Base-by-base conservation (phyloP, 2,329 filamentous ascomycete species). In the Apiospora kogelbergensis region DNA sequence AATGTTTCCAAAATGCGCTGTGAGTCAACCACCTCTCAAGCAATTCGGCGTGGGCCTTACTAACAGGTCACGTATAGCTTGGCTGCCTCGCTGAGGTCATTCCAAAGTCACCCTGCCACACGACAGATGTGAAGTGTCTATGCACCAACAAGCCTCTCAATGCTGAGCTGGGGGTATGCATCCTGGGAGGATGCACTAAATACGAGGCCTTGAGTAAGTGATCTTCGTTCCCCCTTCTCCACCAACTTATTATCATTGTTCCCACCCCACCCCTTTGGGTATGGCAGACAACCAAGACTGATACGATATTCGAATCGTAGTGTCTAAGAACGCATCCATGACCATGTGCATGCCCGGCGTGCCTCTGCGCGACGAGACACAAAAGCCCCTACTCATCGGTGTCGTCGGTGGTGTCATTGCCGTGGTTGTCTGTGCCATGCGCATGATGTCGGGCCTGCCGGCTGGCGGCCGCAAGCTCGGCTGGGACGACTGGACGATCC, bases 401-500 rank as follows among this genome's bases (percentile, higher is more conserved):
- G 68, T 73, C 66, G 70, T 70, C 44, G 69, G 69, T 20, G 71
- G 71, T 22, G 70, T 67, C 15, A 33, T 73, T 20, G 70, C 70
- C 41, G 22, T 68, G 9, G 30, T 72, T 17, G 67, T 67, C 57
- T 68, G 68, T 44, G 24, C 64, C 42, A 30, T 70, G 64, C 67
- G 71, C 33, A 68, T 73, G 66, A 67, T 45, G 22, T 65, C 70
- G 7, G 64, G 57, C 13, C 63, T 72, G 13, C 66, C 69, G 2
- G 20, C 41, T 10, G 66, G 53, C 13, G 70, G 69, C 7, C 70
- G 71, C 26, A 17, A 65, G 20, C 40, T 71, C 13, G 71, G 69
- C 10, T 68, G 67, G 69, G 71, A 73, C 44, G 71, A 73, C 68
- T 73, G 48, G 26, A 70, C 70, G 2, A 71, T 71, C 20, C 30